phyloP scores from a whole-genome alignment of 805 yeast species.

The Jamesozyma hellenica region DNA sequence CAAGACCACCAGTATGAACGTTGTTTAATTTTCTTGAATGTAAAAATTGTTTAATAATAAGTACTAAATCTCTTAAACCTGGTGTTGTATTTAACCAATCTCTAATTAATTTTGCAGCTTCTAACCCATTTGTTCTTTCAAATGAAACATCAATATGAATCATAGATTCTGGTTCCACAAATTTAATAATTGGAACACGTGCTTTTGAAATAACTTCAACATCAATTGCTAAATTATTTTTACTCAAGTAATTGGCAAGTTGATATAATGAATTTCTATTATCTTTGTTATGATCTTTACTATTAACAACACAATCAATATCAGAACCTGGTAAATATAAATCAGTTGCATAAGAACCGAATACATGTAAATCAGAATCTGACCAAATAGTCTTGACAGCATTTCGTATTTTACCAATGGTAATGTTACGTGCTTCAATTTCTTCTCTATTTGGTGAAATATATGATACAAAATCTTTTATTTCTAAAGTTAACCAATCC shows the following conservation, averaged over 20 bases:
- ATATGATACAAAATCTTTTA: slow-evolving; percentile 73
- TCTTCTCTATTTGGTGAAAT: slow-evolving; percentile 77
- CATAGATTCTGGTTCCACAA: slow-evolving; percentile 59
- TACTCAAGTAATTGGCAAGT: slow-evolving; percentile 59
- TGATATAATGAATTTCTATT: slow-evolving; percentile 59
- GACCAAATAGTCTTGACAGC: slow-evolving; percentile 57
- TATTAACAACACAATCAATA: slow-evolving; percentile 82
- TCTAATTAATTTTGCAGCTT: slow-evolving; percentile 69
- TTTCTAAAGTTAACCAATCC: slow-evolving; percentile 80
- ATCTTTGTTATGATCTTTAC: slow-evolving; percentile 48
- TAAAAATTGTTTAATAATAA: slow-evolving; percentile 77
- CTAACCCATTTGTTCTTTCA: slow-evolving; percentile 72
- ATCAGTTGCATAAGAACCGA: slow-evolving; percentile 93
- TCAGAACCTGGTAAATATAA: slow-evolving; percentile 90
- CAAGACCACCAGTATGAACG: slow-evolving; percentile 88
- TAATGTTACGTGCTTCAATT: slow-evolving; percentile 52
- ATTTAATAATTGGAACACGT: slow-evolving; percentile 88
- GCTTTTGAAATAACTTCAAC: slow-evolving; percentile 85
- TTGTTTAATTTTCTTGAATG: slow-evolving; percentile 68
- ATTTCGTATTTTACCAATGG: slow-evolving; percentile 49
- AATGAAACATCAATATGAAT: slow-evolving; percentile 85
- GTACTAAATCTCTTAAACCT: slow-evolving; percentile 71
- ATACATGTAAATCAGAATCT: slow-evolving; percentile 68
- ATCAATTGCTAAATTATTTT: slow-evolving; percentile 50
- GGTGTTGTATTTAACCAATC: slow-evolving; percentile 66